phyloP scores from a whole-genome alignment of 805 yeast species.

The Vanderwaltozyma yarrowii region DNA sequence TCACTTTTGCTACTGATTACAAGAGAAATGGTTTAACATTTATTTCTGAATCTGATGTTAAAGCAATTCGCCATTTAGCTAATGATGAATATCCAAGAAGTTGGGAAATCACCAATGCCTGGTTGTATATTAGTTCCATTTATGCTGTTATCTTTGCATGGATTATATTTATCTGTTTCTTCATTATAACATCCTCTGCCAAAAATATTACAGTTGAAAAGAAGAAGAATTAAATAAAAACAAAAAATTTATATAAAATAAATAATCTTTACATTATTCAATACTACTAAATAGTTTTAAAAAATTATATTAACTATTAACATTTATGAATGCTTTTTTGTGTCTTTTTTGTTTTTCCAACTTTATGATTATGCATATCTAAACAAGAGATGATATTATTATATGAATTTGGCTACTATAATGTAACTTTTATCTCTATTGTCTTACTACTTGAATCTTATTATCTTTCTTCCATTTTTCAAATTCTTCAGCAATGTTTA shows the following conservation, averaged over 20 bases:
- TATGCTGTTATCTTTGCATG: conserved; percentile 62
- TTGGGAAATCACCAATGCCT: conserved; percentile 86
- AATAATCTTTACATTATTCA: background rate
- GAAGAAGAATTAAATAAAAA: conserved; percentile 12
- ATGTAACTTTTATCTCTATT: conserved; percentile 5
- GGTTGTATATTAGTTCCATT: conserved; percentile 79
- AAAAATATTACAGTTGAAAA: conserved; percentile 10
- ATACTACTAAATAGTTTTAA: background rate
- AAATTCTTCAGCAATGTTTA: conserved; percentile 23
- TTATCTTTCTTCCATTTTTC: conserved; percentile 29
- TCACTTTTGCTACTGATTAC: conserved; percentile 73
- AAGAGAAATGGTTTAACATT: conserved; percentile 66
- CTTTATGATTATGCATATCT: too few species aligned
- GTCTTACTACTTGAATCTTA: conserved; percentile 27
- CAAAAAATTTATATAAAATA: background rate
- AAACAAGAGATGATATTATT: background rate
- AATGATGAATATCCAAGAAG: conserved; percentile 91
- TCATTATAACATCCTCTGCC: conserved; percentile 25
- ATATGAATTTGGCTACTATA: too few species aligned
- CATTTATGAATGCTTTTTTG: too few species aligned
- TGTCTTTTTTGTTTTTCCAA: too few species aligned
- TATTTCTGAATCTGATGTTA: conserved; percentile 53
- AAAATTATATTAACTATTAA: too few species aligned
- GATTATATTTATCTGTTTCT: conserved; percentile 65
- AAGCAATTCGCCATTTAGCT: conserved; percentile 87